Evolutionary conservation across 164 flowering plant species (phyloP).

Genomic region (Kalanchoe fedtschenkoi): DNA sequence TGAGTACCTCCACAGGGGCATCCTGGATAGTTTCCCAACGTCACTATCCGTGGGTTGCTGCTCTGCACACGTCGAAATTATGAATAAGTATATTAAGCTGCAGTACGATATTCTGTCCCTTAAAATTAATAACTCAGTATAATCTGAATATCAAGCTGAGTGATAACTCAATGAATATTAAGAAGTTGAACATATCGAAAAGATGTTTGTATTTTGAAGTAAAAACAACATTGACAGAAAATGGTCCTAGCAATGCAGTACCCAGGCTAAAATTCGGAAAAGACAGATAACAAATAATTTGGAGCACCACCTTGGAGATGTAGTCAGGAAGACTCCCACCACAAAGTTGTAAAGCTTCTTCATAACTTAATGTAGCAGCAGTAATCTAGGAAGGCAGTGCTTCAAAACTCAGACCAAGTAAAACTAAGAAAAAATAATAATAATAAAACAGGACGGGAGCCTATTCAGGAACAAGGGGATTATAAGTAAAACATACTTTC

Average conservation of each 20-base stretch:
- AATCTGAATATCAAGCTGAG: too few species aligned
- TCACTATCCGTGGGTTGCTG: conserved; percentile 66
- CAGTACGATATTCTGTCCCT: too few species aligned
- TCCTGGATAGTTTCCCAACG: conserved; percentile 57
- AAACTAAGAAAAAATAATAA: conserved; percentile 2
- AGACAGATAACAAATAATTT: neutral
- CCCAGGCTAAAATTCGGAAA: too few species aligned
- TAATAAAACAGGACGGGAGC: neutral
- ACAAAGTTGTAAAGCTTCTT: conserved; percentile 51
- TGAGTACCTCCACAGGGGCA: conserved; percentile 96
- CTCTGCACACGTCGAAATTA: conserved; percentile 32
- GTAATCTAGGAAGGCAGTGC: conserved; percentile 28
- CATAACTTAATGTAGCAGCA: conserved; percentile 45
- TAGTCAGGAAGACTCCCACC: conserved; percentile 83
- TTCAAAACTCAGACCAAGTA: neutral
- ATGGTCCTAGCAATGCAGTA: too few species aligned
- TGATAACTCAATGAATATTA: too few species aligned
- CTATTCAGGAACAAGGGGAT: neutral
- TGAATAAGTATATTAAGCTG: too few species aligned
- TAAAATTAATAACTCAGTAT: too few species aligned
- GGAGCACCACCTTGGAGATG: conserved; percentile 47
- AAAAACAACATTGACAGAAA: too few species aligned
- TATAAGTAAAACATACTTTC: conserved; percentile 28
- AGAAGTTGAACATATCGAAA: neutral
- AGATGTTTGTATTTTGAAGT: neutral